Evolutionary conservation across 2,329 filamentous ascomycete species (phyloP), one percentile per base, ranked within the genome.

Genomic region (Fusarium torreyae): DNA sequence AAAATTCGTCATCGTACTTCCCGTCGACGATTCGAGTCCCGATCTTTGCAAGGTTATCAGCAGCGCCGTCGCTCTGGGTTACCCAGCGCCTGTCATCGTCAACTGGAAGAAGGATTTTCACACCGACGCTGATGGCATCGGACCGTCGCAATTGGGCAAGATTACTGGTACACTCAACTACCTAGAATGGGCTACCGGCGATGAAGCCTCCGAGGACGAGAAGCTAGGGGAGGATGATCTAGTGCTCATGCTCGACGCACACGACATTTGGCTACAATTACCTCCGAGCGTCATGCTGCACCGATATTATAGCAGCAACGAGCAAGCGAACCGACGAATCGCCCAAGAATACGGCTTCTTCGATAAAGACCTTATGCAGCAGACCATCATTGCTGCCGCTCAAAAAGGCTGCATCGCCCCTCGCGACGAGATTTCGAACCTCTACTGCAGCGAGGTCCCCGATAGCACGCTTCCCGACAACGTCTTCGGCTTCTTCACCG

Each of bases 241-340:
- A 15, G 62, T 76, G 9, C 49, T 77, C 8, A 74, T 77, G 55
- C 65, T 77, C 17, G 76, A 77, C 40, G 76, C 75, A n/a, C 74
- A 76, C 44, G 76, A 77, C 36, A 61, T 77, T n/a, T 77, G 76
- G 76, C 58, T 77, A 14, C 76, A 77, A 49, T 59, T 77, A 1
- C 76, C 76, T 2, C 74, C 75, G 1, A 72, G 68, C n/a, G 71
- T 77, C 4, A 66, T 77, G 28, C 54, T 77, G 18, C 51, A 74
- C 15, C 76, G 76, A 52, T 77, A 75, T 28, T 74, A 63, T 24
- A 63, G 52, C 20, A 61, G 45, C 26, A 75, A 75, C 63, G 53
- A 69, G 15, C 46, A 53, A 36, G 73, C 72, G 13, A 75, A 75
- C 46, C 46, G 59, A 28, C 63, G 68, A 14, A 59, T 75, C 10